Base-by-base conservation (phyloP, 1,284 basidiomycete species). In the Sphagnurus paluster region DNA sequence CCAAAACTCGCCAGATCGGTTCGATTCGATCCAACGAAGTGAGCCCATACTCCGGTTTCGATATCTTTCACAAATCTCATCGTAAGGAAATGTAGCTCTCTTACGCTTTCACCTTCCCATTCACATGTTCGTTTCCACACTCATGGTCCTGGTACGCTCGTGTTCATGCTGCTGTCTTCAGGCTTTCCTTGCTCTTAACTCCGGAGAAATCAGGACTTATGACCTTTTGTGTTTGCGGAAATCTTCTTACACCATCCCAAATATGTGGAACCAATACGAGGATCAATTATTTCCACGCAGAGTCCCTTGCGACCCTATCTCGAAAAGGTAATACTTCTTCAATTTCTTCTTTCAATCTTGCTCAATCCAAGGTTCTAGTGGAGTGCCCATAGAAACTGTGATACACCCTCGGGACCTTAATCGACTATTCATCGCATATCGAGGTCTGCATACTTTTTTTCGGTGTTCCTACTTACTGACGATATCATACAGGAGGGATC, bases 371-470 rank as follows among this genome's bases (percentile, higher is more conserved):
- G 21, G n/a, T 39, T 48, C 7, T 42, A 82, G 78, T 23, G 59
- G 65, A 16, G 65, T 74, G 26, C 69, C 74, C 28, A 59, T 88
- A 8, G 89, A 90, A 47, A 62, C 83, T 11, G 74, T 84, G 4
- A 68, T 82, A 14, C 90, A 94, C 64, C 93, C 93, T 1, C 74
- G 89, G 46, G 83, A 96, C 60, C 64, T 95, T 32, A 90, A 92
- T 61, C 71, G 87, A 14, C 57, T 95, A 6, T 84, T 96, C 39
- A 72, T 96, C 20, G 90, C 83, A 2, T 95, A 93, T 65, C 82
- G 85, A 70, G 89, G 88, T 80, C 58, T 53, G 68, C 46, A 9
- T 6, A 57, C 21, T 35, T 29, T 35, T 26, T 10, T 39, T 23
- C 9, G 6, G 28, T 2, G 35, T 7, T 11, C 5, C 16, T 8